Base-by-base conservation (phyloP, 2,329 filamentous ascomycete genomes). In the Colletotrichum chlorophyti region DNA sequence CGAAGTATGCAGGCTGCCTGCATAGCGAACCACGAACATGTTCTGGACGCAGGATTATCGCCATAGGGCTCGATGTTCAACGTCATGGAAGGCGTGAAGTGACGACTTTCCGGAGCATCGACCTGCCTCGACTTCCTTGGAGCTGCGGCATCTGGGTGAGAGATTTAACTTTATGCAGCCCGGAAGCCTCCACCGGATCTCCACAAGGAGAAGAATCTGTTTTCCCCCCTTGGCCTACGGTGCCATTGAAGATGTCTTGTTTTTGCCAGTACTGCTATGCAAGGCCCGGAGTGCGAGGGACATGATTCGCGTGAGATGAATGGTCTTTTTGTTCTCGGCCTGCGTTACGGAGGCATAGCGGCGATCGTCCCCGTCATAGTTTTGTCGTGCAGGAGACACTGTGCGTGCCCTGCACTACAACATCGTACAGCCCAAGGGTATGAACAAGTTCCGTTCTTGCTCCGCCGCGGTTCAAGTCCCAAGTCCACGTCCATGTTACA, bases 101-200 rank as follows among this genome's bases (percentile, higher is more conserved):
- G 50, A 55, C 50, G 50, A 59, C 31, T 32, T 24, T 17, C 32
- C 14, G 42, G 2, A 29, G 29, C 29, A 27, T 55, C 45, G 37
- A 55, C 37, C 29, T 14, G 37, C 21, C 26, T 38, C n/a, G n/a
- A n/a, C n/a, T 29, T 38, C 17, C 41, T 29, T 1, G n/a, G 48
- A n/a, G n/a, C n/a, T n/a, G 27, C 27, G 12, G 26, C 27, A 40
- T 47, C 46, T 52, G 40, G 51, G 55, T 55, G 55, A 59, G 55
- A 55, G 29, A 59, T 59, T 59, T 49, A 43, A 45, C 37, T 49
- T 59, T 55, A 48, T 55, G 51, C 55, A 45, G 38, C 14, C 17
- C 37, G 45, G 43, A n/a, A 24, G 11, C 55, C 51, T 59, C 55
- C 55, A 49, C 55, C 51, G 37, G 51, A 59, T 45, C 55, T 59